Conservation (phyloP, 257 asterid genomes). For the Plantago ovata region DNA sequence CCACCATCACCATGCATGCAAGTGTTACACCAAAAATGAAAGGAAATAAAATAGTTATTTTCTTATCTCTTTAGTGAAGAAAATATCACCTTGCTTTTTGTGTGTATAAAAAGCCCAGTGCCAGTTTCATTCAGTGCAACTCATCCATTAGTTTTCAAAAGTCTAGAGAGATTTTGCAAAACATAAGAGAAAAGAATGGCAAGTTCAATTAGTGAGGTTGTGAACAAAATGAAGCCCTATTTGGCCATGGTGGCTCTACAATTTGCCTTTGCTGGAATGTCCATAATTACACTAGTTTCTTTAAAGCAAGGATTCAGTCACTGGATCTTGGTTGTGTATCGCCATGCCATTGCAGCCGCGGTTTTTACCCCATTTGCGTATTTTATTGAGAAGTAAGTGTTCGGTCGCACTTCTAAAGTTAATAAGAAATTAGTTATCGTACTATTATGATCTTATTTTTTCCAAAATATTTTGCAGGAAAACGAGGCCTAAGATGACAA, state of each 20-base stretch:
- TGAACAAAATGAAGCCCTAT: constrained; percentile 49
- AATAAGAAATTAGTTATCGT: too few species aligned
- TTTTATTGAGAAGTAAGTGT: constrained; percentile 46
- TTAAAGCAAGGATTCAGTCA: constrained; percentile 70
- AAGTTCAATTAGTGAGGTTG: constrained; percentile 3
- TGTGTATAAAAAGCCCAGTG: constrained; percentile 18
- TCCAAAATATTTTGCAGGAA: constrained; percentile 44
- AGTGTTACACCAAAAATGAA: constrained; percentile 22
- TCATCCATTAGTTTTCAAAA: background rate
- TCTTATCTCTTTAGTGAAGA: constrained; percentile 12
- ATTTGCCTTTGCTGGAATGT: constrained; percentile 76
- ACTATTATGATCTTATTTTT: background rate
- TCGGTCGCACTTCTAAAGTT: too few species aligned
- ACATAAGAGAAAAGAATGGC: constrained; percentile 16
- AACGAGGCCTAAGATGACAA: constrained; percentile 65
- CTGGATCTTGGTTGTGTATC: constrained; percentile 72
- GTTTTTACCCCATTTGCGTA: constrained; percentile 64
- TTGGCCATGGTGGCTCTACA: constrained; percentile 66
- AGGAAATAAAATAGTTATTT: constrained; percentile 8
- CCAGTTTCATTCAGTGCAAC: constrained; percentile 3
- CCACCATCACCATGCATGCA: constrained; percentile 34
- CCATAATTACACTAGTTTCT: constrained; percentile 47
- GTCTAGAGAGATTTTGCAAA: background rate
- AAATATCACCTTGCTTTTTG: constrained; percentile 24
- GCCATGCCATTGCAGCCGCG: constrained; percentile 64